Conservation (phyloP, 164 flowering plant species). For the Taxillus chinensis region DNA sequence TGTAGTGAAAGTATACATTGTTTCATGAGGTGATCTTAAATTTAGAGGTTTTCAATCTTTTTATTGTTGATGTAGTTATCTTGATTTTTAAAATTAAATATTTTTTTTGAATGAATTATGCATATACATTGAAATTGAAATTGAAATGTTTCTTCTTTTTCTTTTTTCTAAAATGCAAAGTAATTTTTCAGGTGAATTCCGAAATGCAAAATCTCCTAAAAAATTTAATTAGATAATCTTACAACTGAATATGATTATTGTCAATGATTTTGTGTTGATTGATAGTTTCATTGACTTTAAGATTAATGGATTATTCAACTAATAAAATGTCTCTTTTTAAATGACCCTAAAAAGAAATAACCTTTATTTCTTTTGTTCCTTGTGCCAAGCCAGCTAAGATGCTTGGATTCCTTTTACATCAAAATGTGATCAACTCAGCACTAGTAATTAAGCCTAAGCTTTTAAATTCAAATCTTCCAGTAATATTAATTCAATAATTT, state of each 20-base stretch:
- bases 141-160: background rate
- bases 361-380: background rate
- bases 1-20: slow-evolving; percentile 10
- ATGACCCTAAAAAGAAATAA: background rate
- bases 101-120: no score
- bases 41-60: no score
- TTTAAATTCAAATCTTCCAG: no score
- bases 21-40: no score
- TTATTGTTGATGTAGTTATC: no score
- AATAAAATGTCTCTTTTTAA: background rate
- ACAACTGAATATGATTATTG: slow-evolving; percentile 21
- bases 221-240: slow-evolving; percentile 3
- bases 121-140: no score
- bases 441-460: slow-evolving; percentile 20
- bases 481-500: background rate
- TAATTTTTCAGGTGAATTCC: slow-evolving; percentile 14
- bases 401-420: slow-evolving; percentile 17
- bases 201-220: slow-evolving; percentile 20
- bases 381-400: slow-evolving; percentile 8
- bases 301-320: slow-evolving; percentile 19
- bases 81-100: no score
- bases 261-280: slow-evolving; percentile 12
- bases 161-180: slow-evolving; percentile 8
- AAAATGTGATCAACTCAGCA: slow-evolving; percentile 17
- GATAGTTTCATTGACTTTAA: slow-evolving; percentile 17